Evolutionary conservation across 176 grass and related monocot genomes (phyloP), one percentile per base, ranked within the genome.

Genomic region (Paspalum notatum): DNA sequence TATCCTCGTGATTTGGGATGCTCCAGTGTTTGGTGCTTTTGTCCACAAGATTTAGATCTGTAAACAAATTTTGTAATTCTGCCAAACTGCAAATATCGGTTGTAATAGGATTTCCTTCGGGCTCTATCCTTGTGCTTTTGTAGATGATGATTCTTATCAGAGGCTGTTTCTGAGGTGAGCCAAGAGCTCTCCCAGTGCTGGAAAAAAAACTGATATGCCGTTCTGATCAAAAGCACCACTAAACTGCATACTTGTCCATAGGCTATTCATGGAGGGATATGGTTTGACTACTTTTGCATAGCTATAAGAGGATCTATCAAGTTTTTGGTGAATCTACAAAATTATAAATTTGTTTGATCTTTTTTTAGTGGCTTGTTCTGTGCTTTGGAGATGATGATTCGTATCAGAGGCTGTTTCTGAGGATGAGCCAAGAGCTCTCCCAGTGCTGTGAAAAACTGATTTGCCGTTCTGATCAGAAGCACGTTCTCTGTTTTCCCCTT

Each of bases 91-190:
- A 32, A 32, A 32, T 32, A 32, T 32, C 3, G 32, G 32, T 32
- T 32, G 32, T 3, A 1, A 3, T 32, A 32, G 2, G 32, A 3
- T 32, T 32, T 32, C 32, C 32, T 32, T 26, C 6, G 24, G 9
- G 24, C 0, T 77, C 0, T 77, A 6, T 7, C 4, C 7, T 12
- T 75, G 38, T 85, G 58, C 39, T 80, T 79, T 79, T 75, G 50
- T 68, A 86, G 49, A 50, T 85, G 87, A 80, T 51, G 76, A 76
- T 67, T 60, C 8, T 14, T 62, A 71, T 81, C 71, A 81, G 82
- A 89, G 82, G 71, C 77, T 77, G 77, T 89, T 81, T 81, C 82
- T 76, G 82, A 89, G 82, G 76, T 18, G 77, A 65, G 82, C 76
- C 70, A 54, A 41, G 54, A 42, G 69, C 69, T 47, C 15, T 26